A percentile compares a stretch with the other conserved stretches of the same genome.
Evolutionary conservation across 1,284 basidiomycete species (phyloP).

Genomic region (Melampsora abietis-canadensis): DNA sequence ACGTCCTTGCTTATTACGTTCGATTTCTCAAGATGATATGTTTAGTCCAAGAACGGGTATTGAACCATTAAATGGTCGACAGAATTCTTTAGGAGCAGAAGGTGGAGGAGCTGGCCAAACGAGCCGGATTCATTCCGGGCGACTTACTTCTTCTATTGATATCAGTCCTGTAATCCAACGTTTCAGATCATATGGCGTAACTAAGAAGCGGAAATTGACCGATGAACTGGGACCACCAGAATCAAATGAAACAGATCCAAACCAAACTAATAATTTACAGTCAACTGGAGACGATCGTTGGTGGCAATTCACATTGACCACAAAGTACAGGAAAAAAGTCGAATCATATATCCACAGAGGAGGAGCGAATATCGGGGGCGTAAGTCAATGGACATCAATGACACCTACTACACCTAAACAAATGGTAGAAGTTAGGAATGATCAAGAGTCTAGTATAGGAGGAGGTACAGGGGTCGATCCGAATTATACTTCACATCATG

Average conservation of each 20-base stretch:
- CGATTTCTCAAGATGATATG: too few species aligned
- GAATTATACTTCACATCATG: not conserved
- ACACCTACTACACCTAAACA: constrained; percentile 40
- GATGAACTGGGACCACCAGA: too few species aligned
- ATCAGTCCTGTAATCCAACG: constrained; percentile 32
- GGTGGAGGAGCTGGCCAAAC: too few species aligned
- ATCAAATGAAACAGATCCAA: not conserved
- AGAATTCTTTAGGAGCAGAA: too few species aligned
- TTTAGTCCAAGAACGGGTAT: too few species aligned
- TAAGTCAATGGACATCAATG: constrained; percentile 12
- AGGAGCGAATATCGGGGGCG: constrained; percentile 21
- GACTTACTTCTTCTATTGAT: not conserved
- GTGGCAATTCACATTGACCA: constrained; percentile 50
- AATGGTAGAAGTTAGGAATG: too few species aligned
- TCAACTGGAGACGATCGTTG: constrained; percentile 44
- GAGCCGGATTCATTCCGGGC: not conserved
- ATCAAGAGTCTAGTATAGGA: not conserved
- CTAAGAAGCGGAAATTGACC: too few species aligned
- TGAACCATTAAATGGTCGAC: too few species aligned
- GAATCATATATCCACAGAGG: constrained; percentile 46
- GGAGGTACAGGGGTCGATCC: not conserved
- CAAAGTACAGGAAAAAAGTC: constrained; percentile 48
- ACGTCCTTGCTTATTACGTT: too few species aligned
- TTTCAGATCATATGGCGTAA: constrained; percentile 2
- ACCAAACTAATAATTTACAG: not conserved